Base-by-base conservation (phyloP, 371 early-diverging fungal genomes). In the Mucor mucedo region DNA sequence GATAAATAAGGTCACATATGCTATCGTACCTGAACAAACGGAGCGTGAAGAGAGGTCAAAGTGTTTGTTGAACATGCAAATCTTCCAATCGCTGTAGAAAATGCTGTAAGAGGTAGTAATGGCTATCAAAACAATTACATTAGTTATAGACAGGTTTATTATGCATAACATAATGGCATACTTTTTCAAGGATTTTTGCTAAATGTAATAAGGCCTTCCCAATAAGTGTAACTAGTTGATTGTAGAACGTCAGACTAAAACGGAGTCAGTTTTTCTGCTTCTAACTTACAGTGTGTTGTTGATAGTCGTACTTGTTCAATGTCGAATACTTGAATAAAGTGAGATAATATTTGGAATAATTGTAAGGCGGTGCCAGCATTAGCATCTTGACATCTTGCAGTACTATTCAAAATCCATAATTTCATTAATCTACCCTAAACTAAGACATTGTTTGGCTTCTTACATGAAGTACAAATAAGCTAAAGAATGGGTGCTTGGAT, bases 381-480 rank as follows among this genome's bases (percentile, higher is more conserved):
- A 8, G 77, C 79, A 5, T 65, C 58, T 47, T 63, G 41, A 71
- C 79, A 78, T 50, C 80, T 71, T 52, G 80, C 73, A 11, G 75
- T 75, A 21, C 84, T 83, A 67, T 50, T 35, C 11, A 55, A 3
- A 40, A 16, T 21, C 11, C 52, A 27, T n/a, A 21, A 21, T 5
- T 47, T 2, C 8, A 21, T 21, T 21, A n/a, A 8, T 14, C 13
- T 44, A 47, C 21, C 8, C 9, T 1, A n/a, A 47, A 27, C 0
- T 13, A 4, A 42, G 5, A 16, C 4, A 21, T n/a, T 2, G 8
- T 62, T 52, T 5, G 16, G 8, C 35, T 42, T 52, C 80, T 71
- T 82, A 84, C 84, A 92, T 74, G 48, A 91, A 85, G 60, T 78
- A 82, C 5, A 86, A 68, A 65, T 85, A 92, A 33, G 80, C 84